A percentile compares a stretch with the other conserved stretches of the same genome.
Evolutionary conservation across 2,329 filamentous ascomycete genomes (phyloP).

Genomic region (Coniella vitis): DNA sequence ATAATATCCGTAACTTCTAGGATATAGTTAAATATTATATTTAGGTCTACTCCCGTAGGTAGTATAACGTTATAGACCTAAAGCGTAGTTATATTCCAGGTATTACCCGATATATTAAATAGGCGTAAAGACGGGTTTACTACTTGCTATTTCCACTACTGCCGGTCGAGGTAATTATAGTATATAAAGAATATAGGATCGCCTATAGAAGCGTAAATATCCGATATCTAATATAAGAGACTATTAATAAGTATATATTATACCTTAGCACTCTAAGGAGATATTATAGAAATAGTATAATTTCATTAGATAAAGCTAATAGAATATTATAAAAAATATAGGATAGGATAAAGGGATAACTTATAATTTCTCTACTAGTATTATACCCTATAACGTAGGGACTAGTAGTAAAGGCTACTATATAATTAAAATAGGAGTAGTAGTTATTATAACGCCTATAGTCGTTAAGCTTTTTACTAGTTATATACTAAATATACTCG

Average conservation of each 20-base stretch:
- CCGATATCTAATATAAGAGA: conserved; percentile 9
- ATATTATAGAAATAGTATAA: not conserved
- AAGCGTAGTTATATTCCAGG: conserved; percentile 1
- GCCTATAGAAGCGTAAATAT: conserved; percentile 13
- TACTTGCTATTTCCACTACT: conserved; percentile 20
- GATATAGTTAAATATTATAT: not conserved
- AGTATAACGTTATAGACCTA: not conserved
- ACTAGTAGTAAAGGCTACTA: not conserved
- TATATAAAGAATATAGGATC: conserved; percentile 30
- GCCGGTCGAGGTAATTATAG: conserved; percentile 24
- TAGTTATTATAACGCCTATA: conserved; percentile 9
- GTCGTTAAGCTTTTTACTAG: not conserved
- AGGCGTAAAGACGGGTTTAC: not conserved
- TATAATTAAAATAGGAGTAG: not conserved
- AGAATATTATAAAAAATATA: not conserved
- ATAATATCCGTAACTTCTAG: not conserved
- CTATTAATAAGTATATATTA: not conserved
- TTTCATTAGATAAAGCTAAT: too few relatives aligned
- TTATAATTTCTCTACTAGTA: not conserved
- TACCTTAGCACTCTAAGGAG: not conserved
- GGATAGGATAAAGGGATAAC: not conserved
- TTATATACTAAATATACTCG: conserved; percentile 1
- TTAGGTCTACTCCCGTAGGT: not conserved
- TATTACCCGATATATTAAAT: conserved; percentile 5
- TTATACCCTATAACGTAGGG: not conserved